Evolutionary conservation across 208 protist genomes (phyloP).

Genomic region (Leishmania aethiopica): DNA sequence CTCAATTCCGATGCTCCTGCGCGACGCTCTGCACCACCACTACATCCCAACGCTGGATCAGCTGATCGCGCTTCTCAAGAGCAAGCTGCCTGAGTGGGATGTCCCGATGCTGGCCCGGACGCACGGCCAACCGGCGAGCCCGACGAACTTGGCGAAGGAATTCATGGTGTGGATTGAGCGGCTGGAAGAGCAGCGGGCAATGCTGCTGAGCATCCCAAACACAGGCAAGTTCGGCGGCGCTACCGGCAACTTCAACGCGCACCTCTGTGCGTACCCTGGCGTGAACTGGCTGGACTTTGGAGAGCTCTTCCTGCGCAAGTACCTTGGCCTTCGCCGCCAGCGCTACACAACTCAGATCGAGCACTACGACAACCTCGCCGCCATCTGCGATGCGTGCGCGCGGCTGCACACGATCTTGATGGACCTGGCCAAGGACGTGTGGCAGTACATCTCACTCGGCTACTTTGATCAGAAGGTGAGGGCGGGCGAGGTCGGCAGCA

Average conservation of each 20-base stretch:
- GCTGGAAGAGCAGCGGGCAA: slow-evolving; percentile 72
- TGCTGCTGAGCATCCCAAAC: slow-evolving; percentile 57
- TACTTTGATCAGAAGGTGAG: slow-evolving; percentile 95
- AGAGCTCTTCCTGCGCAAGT: slow-evolving; percentile 79
- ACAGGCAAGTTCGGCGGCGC: slow-evolving; percentile 95
- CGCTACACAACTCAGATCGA: slow-evolving; percentile 95
- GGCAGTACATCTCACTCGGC: slow-evolving; percentile 95
- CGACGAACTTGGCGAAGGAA: slow-evolving; percentile 94
- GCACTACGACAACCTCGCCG: slow-evolving; percentile 95
- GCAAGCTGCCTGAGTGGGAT: slow-evolving; percentile 73
- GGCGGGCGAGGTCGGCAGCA: slow-evolving; percentile 94
- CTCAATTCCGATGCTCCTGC: slow-evolving; percentile 92
- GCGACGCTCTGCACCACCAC: slow-evolving; percentile 74
- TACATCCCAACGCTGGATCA: slow-evolving; percentile 79
- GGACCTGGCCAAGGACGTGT: slow-evolving; percentile 93
- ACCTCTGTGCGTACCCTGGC: slow-evolving; percentile 86
- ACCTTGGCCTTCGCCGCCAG: slow-evolving; percentile 80
- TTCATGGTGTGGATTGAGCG: slow-evolving; percentile 93
- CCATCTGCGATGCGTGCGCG: slow-evolving; percentile 88
- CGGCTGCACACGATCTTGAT: slow-evolving; percentile 94
- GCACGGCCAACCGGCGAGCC: slow-evolving; percentile 94
- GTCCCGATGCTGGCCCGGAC: slow-evolving; percentile 94
- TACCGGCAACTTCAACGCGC: slow-evolving; percentile 95
- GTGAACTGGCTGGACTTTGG: slow-evolving; percentile 89
- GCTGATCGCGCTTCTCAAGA: slow-evolving; percentile 52